A percentile compares a stretch with the other conserved stretches of the same genome.
Evolutionary conservation across 2,329 filamentous ascomycete species (phyloP).

Genomic region (Xylariaceae sp.): DNA sequence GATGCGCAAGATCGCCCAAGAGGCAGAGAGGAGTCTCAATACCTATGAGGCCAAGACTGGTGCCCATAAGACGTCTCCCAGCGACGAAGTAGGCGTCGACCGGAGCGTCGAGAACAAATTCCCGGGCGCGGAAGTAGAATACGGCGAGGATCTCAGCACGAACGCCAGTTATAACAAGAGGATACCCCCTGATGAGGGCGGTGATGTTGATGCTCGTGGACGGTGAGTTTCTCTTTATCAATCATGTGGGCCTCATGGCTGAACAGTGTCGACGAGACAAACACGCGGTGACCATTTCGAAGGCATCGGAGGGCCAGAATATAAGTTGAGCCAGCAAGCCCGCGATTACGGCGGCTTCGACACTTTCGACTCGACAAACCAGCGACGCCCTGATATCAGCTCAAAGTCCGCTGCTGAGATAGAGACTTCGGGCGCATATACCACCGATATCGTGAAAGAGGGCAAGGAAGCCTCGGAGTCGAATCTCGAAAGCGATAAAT

Average conservation of each 20-base stretch:
- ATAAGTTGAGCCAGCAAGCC: conserved; percentile 34
- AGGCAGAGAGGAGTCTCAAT: conserved; percentile 46
- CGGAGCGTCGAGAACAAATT: conserved; percentile 40
- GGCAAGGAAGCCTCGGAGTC: conserved; percentile 36
- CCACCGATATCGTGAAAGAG: conserved; percentile 29
- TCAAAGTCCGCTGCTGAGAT: conserved; percentile 20
- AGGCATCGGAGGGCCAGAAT: conserved; percentile 39
- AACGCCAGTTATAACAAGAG: conserved; percentile 43
- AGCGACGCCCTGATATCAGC: conserved; percentile 13
- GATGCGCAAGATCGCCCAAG: conserved; percentile 39
- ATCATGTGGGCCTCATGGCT: background rate
- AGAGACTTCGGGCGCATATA: conserved; percentile 34
- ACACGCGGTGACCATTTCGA: conserved; percentile 41
- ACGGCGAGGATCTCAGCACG: conserved; percentile 41
- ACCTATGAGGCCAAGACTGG: conserved; percentile 45
- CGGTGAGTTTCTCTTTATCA: conserved; percentile 32
- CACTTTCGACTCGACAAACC: conserved; percentile 27
- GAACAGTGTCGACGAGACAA: conserved; percentile 34
- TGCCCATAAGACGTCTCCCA: conserved; percentile 34
- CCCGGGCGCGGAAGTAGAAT: conserved; percentile 36
- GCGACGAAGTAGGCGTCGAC: conserved; percentile 41
- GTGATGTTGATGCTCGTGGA: conserved; percentile 40
- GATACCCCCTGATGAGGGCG: conserved; percentile 43
- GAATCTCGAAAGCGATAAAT: conserved; percentile 37
- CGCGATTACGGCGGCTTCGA: conserved; percentile 35